Evolutionary conservation across 1,139 yeast species (phyloP).

Genomic region (Barnettozyma hawaiiensis): DNA sequence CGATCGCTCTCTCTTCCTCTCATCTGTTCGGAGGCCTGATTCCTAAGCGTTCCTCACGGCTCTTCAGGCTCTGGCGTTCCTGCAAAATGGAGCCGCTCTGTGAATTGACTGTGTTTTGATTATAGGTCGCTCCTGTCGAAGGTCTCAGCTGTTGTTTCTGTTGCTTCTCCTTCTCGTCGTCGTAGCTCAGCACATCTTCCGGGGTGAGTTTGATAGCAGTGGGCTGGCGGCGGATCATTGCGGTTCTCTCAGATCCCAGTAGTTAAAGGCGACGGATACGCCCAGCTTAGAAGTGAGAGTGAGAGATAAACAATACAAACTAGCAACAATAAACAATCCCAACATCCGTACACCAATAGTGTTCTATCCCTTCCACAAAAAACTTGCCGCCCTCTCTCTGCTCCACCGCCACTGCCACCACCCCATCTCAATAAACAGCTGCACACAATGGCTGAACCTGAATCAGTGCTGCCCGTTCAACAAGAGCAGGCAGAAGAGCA

Average conservation of each 20-base stretch:
- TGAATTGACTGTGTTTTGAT: constrained; percentile 17
- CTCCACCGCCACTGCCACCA: background rate
- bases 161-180: constrained; percentile 34
- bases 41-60: constrained; percentile 22
- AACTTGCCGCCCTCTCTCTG: background rate
- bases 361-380: background rate
- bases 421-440: background rate
- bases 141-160: constrained; percentile 6
- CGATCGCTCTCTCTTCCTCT: too few species aligned
- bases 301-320: too few species aligned
- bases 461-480: background rate
- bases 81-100: constrained; percentile 13
- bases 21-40: constrained; percentile 12
- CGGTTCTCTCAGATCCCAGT: background rate
- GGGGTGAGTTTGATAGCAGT: constrained; percentile 61
- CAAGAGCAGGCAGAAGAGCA: constrained; percentile 29
- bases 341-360: background rate
- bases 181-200: constrained; percentile 59
- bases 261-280: too few species aligned
- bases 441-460: background rate
- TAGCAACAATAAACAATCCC: background rate
- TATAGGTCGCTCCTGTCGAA: constrained; percentile 6
- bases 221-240: constrained; percentile 59
- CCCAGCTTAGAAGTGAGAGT: too few species aligned
- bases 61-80: constrained; percentile 10